A percentile compares a stretch with the other conserved stretches of the same genome.
These are phyloP conservation scores for Ciborinia camelliae DNA, from an alignment of 2,329 filamentous ascomycete species.

Conservation along the genomic window DNA sequence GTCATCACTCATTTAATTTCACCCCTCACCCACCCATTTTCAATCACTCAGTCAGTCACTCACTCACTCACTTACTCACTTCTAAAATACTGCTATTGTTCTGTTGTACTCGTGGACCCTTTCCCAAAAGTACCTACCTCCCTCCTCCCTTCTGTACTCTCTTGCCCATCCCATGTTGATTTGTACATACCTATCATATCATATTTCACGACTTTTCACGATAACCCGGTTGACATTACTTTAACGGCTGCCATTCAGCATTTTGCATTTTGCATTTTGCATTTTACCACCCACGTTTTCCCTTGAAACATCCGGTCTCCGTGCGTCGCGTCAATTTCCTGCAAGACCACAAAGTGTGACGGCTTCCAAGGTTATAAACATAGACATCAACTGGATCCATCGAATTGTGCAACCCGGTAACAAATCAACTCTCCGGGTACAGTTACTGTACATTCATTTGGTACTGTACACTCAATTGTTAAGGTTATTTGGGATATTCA, in stretches of 20 bases:
- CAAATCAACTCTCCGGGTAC: slow-evolving; percentile 1
- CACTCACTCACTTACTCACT: not conserved
- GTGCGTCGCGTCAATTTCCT: slow-evolving; percentile 17
- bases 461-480: not conserved
- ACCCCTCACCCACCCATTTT: not conserved
- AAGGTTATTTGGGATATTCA: too few species aligned
- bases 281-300: slow-evolving; percentile 10
- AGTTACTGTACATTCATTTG: too few species aligned
- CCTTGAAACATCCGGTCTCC: slow-evolving; percentile 18
- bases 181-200: slow-evolving; percentile 1
- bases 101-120: too few species aligned
- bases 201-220: slow-evolving; percentile 3
- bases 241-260: not conserved
- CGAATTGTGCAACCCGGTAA: slow-evolving; percentile 8
- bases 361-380: slow-evolving; percentile 2
- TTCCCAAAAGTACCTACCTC: not conserved
- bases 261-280: slow-evolving; percentile 5
- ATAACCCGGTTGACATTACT: not conserved
- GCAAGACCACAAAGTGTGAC: slow-evolving; percentile 10
- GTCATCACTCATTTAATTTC: not conserved
- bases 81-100: too few species aligned
- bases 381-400: slow-evolving; percentile 4
- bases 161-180: not conserved
- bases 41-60: not conserved
- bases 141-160: too few species aligned